Evolutionary conservation across 2,329 filamentous ascomycete species (phyloP).

Genomic region (Pseudocercospora crystallina): DNA sequence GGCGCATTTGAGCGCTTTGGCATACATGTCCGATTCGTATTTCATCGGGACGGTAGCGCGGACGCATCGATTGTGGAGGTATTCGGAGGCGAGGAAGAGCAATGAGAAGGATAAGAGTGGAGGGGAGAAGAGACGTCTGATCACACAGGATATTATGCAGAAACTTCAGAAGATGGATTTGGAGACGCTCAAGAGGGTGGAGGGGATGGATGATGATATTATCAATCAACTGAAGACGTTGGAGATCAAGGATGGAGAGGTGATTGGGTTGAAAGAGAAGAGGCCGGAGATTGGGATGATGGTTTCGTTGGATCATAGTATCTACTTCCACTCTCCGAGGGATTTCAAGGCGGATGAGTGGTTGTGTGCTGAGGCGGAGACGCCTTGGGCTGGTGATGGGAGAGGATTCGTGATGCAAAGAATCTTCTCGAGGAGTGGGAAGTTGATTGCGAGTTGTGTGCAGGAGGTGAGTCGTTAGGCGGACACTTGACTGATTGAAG

Average conservation of each 20-base stretch:
- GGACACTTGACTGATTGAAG: too few relatives aligned
- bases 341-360: constrained; percentile 61
- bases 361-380: constrained; percentile 79
- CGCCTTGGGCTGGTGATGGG: constrained; percentile 76
- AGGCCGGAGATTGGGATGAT: constrained; percentile 74
- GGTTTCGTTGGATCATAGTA: constrained; percentile 73
- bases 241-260: constrained; percentile 38
- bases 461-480: constrained; percentile 63
- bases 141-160: constrained; percentile 44
- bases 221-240: constrained; percentile 49
- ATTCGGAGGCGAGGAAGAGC: constrained; percentile 43
- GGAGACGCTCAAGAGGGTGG: constrained; percentile 42
- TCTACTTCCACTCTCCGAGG: constrained; percentile 55
- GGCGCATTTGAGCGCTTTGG: constrained; percentile 82
- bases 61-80: constrained; percentile 77
- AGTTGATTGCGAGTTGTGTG: constrained; percentile 72
- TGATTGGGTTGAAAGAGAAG: constrained; percentile 52
- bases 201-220: constrained; percentile 52
- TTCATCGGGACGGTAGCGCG: constrained; percentile 88
- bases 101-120: constrained; percentile 17
- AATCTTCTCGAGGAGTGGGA: constrained; percentile 70
- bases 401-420: constrained; percentile 73
- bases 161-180: constrained; percentile 47
- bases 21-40: constrained; percentile 83
- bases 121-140: constrained; percentile 21